These are phyloP conservation scores for Pyropia haitanensis DNA, from an alignment of 23 red algal genomes.

Conservation along the genomic window DNA sequence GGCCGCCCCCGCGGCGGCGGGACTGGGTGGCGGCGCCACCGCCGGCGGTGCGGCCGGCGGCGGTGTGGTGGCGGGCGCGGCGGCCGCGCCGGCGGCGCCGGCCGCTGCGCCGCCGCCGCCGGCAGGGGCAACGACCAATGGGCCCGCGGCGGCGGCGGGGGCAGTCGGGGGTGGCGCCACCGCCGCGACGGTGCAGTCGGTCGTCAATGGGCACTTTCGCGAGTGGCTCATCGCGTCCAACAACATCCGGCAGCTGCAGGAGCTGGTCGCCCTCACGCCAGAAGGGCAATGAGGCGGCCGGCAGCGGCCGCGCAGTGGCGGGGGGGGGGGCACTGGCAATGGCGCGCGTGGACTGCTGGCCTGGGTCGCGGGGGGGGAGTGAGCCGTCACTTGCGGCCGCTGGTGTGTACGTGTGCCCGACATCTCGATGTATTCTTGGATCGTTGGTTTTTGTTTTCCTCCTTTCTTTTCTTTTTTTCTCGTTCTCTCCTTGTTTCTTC, in stretches of 20 bases:
- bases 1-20: constrained; percentile 13
- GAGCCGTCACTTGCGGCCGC: too few species aligned
- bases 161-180: constrained; percentile 2
- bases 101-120: background rate
- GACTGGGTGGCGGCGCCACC: background rate
- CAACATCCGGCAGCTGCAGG: constrained; percentile 78
- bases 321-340: too few species aligned
- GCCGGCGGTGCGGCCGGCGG: constrained; percentile 6
- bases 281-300: too few species aligned
- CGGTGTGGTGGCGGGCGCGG: constrained; percentile 21
- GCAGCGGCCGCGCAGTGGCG: too few species aligned
- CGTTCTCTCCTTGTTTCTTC: too few species aligned
- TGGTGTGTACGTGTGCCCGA: too few species aligned
- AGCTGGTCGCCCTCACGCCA: constrained; percentile 30
- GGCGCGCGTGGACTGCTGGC: too few species aligned
- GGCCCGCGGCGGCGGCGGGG: constrained; percentile 6
- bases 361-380: too few species aligned
- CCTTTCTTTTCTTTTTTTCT: too few species aligned
- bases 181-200: constrained; percentile 41
- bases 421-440: too few species aligned
- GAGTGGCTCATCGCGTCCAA: constrained; percentile 74
- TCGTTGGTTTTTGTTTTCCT: too few species aligned
- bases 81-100: constrained; percentile 1
- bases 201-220: constrained; percentile 76
- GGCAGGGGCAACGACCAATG: background rate